Percentiles rank a stretch among this genome's conserved stretches.
Conservation (phyloP, 257 asterid genomes). For the Salvia splendens region DNA sequence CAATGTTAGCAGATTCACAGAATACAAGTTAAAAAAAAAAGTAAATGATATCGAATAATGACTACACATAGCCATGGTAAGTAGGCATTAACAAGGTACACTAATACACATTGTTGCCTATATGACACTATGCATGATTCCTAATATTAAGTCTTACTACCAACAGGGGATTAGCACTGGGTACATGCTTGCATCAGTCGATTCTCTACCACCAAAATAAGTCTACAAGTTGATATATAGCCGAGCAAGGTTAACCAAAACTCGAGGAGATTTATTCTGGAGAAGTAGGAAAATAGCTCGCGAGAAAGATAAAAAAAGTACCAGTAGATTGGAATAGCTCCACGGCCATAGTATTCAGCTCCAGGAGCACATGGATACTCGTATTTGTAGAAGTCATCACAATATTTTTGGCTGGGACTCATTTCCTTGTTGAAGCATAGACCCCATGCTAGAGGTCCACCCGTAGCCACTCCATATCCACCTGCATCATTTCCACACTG, state of each 20-base stretch:
- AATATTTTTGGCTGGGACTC: constrained; percentile 60
- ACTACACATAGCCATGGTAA: background rate
- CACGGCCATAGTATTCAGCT: constrained; percentile 85
- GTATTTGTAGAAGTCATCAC: constrained; percentile 50
- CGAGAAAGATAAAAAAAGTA: constrained; percentile 25
- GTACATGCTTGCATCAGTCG: constrained; percentile 6
- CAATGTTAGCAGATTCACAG: background rate
- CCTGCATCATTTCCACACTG: constrained; percentile 49
- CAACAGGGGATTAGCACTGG: constrained; percentile 5
- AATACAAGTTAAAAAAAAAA: background rate
- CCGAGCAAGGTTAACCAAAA: constrained; percentile 4
- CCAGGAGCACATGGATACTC: constrained; percentile 83
- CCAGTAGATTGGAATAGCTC: constrained; percentile 95
- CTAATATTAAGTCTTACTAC: background rate
- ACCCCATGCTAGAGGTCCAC: constrained; percentile 97
- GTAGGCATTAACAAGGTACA: background rate
- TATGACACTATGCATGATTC: background rate
- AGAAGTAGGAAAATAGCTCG: background rate
- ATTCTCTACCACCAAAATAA: constrained; percentile 1
- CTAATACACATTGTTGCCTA: background rate
- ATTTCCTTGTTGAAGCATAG: constrained; percentile 74
- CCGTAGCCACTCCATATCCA: constrained; percentile 91
- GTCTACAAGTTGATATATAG: constrained; percentile 1
- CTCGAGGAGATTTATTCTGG: background rate
- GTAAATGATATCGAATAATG: background rate